Percentiles rank a stretch among this genome's conserved stretches.
Conservation (phyloP, 345 rosid species). For the Populus davidiana region DNA sequence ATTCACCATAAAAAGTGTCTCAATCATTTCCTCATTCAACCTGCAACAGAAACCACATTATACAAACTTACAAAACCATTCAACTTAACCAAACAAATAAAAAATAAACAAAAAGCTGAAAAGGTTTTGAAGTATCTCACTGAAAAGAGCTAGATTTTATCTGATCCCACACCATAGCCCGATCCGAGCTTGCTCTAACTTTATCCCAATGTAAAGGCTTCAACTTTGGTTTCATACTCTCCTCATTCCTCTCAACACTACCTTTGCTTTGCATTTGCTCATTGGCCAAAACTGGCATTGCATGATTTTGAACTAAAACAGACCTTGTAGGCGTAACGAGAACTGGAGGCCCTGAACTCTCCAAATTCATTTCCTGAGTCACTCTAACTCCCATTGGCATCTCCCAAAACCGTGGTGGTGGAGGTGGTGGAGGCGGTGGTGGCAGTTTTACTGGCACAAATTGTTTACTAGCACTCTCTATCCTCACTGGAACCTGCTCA, state of each 20-base stretch:
- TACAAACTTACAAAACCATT: slow-evolving; percentile 7
- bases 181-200: slow-evolving; percentile 87
- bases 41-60: slow-evolving; percentile 41
- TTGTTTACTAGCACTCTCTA: neutral
- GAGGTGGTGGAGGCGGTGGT: no score
- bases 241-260: slow-evolving; percentile 44
- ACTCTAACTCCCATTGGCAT: neutral
- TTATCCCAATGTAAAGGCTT: slow-evolving; percentile 98
- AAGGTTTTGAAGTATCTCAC: slow-evolving; percentile 40
- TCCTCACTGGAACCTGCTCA: slow-evolving; percentile 16
- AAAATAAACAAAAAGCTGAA: neutral
- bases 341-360: slow-evolving; percentile 37
- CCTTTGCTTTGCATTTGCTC: slow-evolving; percentile 26
- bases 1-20: slow-evolving; percentile 71
- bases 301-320: slow-evolving; percentile 19
- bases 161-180: slow-evolving; percentile 97
- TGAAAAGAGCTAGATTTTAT: slow-evolving; percentile 83
- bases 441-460: no score
- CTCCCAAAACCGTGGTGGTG: no score
- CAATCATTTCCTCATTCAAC: slow-evolving; percentile 96
- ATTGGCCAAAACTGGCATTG: neutral
- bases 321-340: slow-evolving; percentile 41
- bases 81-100: neutral
- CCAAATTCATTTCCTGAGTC: slow-evolving; percentile 9
- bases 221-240: slow-evolving; percentile 61